A percentile compares a stretch with the other conserved stretches of the same genome.
These are phyloP conservation scores for Phytophthora capsici DNA, from an alignment of 352 stramenopile species.

Conservation along the genomic window DNA sequence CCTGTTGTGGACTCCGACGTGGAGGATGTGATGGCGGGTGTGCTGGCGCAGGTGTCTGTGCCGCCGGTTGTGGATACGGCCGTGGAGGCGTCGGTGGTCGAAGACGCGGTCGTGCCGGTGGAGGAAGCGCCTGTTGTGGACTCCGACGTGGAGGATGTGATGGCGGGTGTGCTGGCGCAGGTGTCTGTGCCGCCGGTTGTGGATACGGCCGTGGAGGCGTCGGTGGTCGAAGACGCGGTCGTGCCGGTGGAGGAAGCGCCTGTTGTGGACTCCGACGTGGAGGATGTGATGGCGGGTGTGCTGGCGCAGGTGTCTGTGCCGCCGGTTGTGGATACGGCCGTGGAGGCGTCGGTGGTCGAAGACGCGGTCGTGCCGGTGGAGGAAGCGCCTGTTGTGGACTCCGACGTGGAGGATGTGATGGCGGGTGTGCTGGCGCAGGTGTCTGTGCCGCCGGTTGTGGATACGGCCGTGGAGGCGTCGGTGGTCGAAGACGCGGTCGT, in stretches of 20 bases:
- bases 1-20: too few species aligned
- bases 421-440: conserved; percentile 2
- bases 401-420: conserved; percentile 9
- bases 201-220: not conserved
- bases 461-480: too few species aligned
- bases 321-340: not conserved
- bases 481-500: too few species aligned
- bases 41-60: too few species aligned
- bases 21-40: too few species aligned
- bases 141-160: too few species aligned
- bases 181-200: too few species aligned
- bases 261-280: not conserved
- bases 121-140: not conserved
- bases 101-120: too few species aligned
- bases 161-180: too few species aligned
- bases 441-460: not conserved
- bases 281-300: not conserved
- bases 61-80: too few species aligned
- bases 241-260: not conserved
- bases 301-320: too few species aligned
- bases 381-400: not conserved
- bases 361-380: not conserved
- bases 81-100: too few species aligned
- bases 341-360: not conserved
- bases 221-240: not conserved